These are phyloP conservation scores for Candida xyloterini DNA, from an alignment of 805 yeast species.

Conservation along the genomic window DNA sequence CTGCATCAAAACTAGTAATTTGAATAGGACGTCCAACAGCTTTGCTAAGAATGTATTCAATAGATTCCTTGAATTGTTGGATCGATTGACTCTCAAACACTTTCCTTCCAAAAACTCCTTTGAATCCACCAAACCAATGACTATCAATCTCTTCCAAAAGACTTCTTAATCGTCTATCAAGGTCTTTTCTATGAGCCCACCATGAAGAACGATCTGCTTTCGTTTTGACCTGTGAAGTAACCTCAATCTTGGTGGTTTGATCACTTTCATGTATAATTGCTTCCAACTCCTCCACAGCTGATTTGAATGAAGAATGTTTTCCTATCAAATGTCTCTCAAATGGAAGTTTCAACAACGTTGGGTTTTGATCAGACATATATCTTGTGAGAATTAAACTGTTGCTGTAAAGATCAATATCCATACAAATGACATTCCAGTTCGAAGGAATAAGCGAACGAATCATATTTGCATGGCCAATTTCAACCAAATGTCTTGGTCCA, in stretches of 20 bases:
- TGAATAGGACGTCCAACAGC: constrained; percentile 18
- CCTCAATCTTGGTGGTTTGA: constrained; percentile 50
- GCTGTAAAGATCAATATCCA: constrained; percentile 57
- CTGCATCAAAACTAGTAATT: constrained; percentile 18
- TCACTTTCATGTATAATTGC: constrained; percentile 61
- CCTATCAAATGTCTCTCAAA: constrained; percentile 47
- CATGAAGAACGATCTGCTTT: constrained; percentile 63
- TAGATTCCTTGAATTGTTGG: constrained; percentile 34
- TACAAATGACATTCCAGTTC: constrained; percentile 55
- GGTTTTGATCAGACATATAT: constrained; percentile 15
- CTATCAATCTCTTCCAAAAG: constrained; percentile 59
- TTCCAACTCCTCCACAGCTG: constrained; percentile 45
- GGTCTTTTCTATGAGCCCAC: constrained; percentile 69
- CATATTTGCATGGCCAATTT: constrained; percentile 9
- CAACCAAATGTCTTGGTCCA: background rate
- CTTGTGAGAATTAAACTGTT: constrained; percentile 52
- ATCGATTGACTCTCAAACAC: constrained; percentile 28
- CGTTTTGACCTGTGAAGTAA: constrained; percentile 51
- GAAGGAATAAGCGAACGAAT: constrained; percentile 36
- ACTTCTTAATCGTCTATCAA: constrained; percentile 55
- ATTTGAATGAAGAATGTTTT: constrained; percentile 42
- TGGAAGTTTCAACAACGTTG: constrained; percentile 54
- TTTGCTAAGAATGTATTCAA: constrained; percentile 40
- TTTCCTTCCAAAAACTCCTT: constrained; percentile 51
- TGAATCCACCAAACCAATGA: constrained; percentile 77